Evolutionary conservation across 176 grass and related monocot species (phyloP).

Genomic region (Rhipidocladum racemiflorum): DNA sequence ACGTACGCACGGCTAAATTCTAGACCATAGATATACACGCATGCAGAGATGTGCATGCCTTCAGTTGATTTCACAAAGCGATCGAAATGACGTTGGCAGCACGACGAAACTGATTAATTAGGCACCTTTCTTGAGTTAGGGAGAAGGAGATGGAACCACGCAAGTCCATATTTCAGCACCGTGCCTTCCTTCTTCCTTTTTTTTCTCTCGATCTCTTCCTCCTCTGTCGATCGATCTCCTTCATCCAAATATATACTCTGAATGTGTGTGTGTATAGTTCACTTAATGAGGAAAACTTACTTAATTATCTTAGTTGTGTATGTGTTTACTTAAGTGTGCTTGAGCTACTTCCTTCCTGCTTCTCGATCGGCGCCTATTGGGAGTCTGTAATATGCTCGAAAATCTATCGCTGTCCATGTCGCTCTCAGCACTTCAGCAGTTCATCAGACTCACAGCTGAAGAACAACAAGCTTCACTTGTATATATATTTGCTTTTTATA

Average conservation of each 20-base stretch:
- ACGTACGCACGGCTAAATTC: not conserved
- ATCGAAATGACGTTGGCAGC: not conserved
- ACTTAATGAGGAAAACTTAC: not conserved
- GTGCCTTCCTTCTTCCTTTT: constrained; percentile 14
- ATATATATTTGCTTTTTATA: constrained; percentile 1
- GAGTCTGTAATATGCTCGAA: not conserved
- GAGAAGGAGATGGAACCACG: not conserved
- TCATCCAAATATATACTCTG: not conserved
- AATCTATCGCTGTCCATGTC: constrained; percentile 11
- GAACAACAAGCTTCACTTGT: not conserved
- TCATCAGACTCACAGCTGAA: constrained; percentile 30
- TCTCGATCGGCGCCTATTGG: not conserved
- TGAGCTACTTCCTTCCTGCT: not conserved
- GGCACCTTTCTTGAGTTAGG: constrained; percentile 1
- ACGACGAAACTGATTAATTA: constrained; percentile 4
- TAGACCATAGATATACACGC: not conserved
- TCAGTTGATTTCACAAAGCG: too few species aligned
- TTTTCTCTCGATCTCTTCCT: not conserved
- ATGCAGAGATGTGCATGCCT: not conserved
- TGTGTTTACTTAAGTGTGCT: too few species aligned
- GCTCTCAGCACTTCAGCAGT: too few species aligned
- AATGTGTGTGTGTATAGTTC: not conserved
- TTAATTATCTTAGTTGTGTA: not conserved
- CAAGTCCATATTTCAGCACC: constrained; percentile 18
- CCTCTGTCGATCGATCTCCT: not conserved